Conservation (phyloP, 1,284 basidiomycete species). For the Neotropicomus parvogracilis region DNA sequence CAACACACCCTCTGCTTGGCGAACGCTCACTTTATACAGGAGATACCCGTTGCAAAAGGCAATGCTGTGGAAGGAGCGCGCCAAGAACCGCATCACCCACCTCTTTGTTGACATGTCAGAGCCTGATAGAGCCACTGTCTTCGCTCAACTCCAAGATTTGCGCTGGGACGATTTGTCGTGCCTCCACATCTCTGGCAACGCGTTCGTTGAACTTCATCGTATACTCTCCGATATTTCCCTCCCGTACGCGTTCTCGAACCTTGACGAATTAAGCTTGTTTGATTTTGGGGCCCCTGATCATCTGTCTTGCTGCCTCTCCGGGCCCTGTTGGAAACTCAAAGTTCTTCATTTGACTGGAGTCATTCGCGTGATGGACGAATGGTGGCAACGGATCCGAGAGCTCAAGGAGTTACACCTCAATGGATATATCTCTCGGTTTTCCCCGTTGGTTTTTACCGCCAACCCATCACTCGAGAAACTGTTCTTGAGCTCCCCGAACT, state of each 20-base stretch:
- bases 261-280: constrained; percentile 34
- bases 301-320: constrained; percentile 23
- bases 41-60: constrained; percentile 48
- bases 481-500: constrained; percentile 3
- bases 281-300: not conserved
- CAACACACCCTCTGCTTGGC: constrained; percentile 54
- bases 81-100: constrained; percentile 46
- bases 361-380: constrained; percentile 7
- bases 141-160: constrained; percentile 38
- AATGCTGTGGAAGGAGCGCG: constrained; percentile 52
- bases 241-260: constrained; percentile 28
- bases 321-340: constrained; percentile 25
- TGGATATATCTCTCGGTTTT: constrained; percentile 2
- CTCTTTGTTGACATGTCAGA: constrained; percentile 33
- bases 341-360: constrained; percentile 17
- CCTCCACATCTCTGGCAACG: constrained; percentile 33
- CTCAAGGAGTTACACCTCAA: constrained; percentile 25
- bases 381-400: constrained; percentile 19
- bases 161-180: constrained; percentile 44
- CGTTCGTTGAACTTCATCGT: constrained; percentile 13
- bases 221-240: constrained; percentile 30
- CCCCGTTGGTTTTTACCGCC: constrained; percentile 9
- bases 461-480: constrained; percentile 28
- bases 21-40: constrained; percentile 49
- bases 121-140: constrained; percentile 30